Percentiles rank a stretch among this genome's conserved stretches.
Conservation (phyloP, 495 filamentous ascomycete species). For the Aspergillus taichungensis region DNA sequence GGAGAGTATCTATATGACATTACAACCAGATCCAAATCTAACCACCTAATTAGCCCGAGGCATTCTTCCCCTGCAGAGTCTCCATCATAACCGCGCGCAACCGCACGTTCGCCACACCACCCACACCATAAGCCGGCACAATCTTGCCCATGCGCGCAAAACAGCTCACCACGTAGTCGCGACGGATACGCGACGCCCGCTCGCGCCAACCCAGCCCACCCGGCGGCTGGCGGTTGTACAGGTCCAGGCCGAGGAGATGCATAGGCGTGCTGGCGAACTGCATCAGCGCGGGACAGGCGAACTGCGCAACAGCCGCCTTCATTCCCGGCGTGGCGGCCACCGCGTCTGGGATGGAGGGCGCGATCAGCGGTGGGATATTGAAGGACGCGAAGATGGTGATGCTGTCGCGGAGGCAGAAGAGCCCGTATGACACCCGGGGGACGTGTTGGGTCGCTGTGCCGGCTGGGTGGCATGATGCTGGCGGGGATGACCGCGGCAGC, state of each 20-base stretch:
- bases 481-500: neutral
- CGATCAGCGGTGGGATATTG: slow-evolving; percentile 75
- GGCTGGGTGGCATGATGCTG: slow-evolving; percentile 17
- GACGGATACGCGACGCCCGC: slow-evolving; percentile 53
- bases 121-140: slow-evolving; percentile 87
- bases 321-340: slow-evolving; percentile 45
- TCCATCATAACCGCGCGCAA: slow-evolving; percentile 55
- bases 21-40: too few relatives aligned
- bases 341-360: slow-evolving; percentile 36
- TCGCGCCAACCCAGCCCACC: slow-evolving; percentile 44
- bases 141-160: slow-evolving; percentile 83
- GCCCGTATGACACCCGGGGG: slow-evolving; percentile 51
- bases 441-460: slow-evolving; percentile 16
- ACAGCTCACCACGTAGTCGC: slow-evolving; percentile 71
- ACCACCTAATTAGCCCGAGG: neutral
- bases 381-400: slow-evolving; percentile 91
- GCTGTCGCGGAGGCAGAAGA: slow-evolving; percentile 81
- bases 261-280: slow-evolving; percentile 79
- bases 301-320: slow-evolving; percentile 62
- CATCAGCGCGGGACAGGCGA: slow-evolving; percentile 68
- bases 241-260: slow-evolving; percentile 79
- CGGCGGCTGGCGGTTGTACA: slow-evolving; percentile 65
- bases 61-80: slow-evolving; percentile 29
- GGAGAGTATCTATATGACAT: too few relatives aligned
- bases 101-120: slow-evolving; percentile 78